phyloP scores from a whole-genome alignment of 345 rosid species.

The Barbarea vulgaris region DNA sequence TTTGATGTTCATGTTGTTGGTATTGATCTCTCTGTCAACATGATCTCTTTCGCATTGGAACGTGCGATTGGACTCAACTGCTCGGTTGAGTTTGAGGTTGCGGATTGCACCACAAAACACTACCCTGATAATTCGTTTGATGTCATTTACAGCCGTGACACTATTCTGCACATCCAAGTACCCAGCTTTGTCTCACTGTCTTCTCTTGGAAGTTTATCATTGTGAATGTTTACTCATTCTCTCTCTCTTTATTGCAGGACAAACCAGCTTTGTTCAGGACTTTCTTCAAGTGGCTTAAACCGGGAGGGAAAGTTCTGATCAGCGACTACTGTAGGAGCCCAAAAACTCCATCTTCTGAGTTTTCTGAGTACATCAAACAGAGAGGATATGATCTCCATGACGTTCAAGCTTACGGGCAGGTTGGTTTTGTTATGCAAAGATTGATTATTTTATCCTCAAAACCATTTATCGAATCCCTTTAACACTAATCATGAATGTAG shows the following conservation, averaged over 20 bases:
- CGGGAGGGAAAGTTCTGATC: slow-evolving; percentile 92
- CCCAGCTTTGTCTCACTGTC: not conserved
- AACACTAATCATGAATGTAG: slow-evolving; percentile 37
- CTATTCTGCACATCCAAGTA: slow-evolving; percentile 93
- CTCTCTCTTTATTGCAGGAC: slow-evolving; percentile 51
- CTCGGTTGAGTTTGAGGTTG: slow-evolving; percentile 94
- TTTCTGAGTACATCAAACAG: slow-evolving; percentile 70
- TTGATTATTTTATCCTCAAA: not conserved
- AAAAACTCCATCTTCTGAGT: slow-evolving; percentile 74
- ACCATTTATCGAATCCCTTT: not conserved
- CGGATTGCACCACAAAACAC: slow-evolving; percentile 86
- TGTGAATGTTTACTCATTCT: slow-evolving; percentile 14
- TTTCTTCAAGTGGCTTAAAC: slow-evolving; percentile 94
- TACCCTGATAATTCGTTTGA: slow-evolving; percentile 81
- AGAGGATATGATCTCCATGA: slow-evolving; percentile 99
- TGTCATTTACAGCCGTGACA: slow-evolving; percentile 96
- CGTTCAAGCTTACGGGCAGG: slow-evolving; percentile 84
- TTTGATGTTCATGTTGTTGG: slow-evolving; percentile 88
- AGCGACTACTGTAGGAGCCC: slow-evolving; percentile 85
- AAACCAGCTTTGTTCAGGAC: slow-evolving; percentile 86
- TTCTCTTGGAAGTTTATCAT: slow-evolving; percentile 16
- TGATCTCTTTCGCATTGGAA: slow-evolving; percentile 94
- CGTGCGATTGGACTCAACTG: slow-evolving; percentile 91
- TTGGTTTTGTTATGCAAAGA: slow-evolving; percentile 21
- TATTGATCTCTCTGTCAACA: slow-evolving; percentile 91